These are phyloP conservation scores for Gossypium ekmanianum DNA, from an alignment of 345 rosid species.

Conservation along the genomic window DNA sequence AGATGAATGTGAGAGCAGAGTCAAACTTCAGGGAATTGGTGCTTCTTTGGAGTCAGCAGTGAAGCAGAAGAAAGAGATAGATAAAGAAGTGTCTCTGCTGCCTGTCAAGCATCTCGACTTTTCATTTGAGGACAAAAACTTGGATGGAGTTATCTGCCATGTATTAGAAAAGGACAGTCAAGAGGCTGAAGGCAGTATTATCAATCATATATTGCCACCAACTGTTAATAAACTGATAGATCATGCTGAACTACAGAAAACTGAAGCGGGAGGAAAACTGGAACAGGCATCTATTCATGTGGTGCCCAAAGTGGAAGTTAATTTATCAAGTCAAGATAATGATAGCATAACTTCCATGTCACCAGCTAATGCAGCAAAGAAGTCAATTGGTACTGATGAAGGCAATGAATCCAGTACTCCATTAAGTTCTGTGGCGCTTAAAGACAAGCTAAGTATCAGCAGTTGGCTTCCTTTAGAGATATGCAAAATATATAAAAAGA, in stretches of 20 bases:
- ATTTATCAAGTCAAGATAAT: slow-evolving; percentile 29
- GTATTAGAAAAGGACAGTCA: slow-evolving; percentile 28
- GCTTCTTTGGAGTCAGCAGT: slow-evolving; percentile 36
- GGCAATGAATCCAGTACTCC: slow-evolving; percentile 61
- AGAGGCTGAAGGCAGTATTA: slow-evolving; percentile 34
- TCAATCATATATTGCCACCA: slow-evolving; percentile 24
- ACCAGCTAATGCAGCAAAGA: slow-evolving; percentile 33
- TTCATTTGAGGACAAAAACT: slow-evolving; percentile 54
- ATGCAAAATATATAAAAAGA: slow-evolving; percentile 67
- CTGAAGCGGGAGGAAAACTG: slow-evolving; percentile 27
- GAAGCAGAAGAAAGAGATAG: slow-evolving; percentile 38
- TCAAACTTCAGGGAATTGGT: slow-evolving; percentile 25
- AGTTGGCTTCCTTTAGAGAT: slow-evolving; percentile 86
- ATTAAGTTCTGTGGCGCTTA: slow-evolving; percentile 47
- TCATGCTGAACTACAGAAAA: slow-evolving; percentile 23
- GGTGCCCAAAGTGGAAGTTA: slow-evolving; percentile 26
- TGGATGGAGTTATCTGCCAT: slow-evolving; percentile 29
- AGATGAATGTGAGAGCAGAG: slow-evolving; percentile 43
- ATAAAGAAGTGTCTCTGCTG: slow-evolving; percentile 48
- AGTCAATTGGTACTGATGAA: slow-evolving; percentile 30
- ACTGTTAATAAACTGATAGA: slow-evolving; percentile 21
- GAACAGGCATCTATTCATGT: slow-evolving; percentile 20
- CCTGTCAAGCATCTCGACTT: slow-evolving; percentile 87
- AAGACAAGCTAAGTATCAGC: slow-evolving; percentile 50
- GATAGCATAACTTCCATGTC: slow-evolving; percentile 30